Evolutionary conservation across 225 moss, liverwort and hornwort species (phyloP), one percentile per base, ranked within the genome.

Genomic region (Ulota crispa): DNA sequence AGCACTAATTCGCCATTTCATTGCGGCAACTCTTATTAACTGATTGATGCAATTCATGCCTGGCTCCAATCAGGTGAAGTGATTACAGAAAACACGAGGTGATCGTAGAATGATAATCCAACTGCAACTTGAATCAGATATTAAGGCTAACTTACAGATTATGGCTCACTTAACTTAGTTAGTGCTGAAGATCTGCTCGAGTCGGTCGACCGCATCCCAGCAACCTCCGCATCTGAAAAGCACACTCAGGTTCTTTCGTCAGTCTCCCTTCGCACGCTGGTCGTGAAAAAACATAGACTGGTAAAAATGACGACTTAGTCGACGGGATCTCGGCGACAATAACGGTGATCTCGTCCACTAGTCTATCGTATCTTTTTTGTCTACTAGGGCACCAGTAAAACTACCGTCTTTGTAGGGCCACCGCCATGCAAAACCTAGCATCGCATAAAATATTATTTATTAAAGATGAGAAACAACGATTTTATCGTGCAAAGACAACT

Each of bases 401-500:
- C n/a, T n/a, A 47, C 54, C 71, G 60, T 76, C 80, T 79, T 75
- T 76, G 64, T 62, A 82, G 82, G 82, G 52, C 52, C 55, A 41
- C 52, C 54, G 21, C 32, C 4, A 61, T 66, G 26, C 9, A 11
- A 47, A 65, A 77, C 87, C 83, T 87, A 87, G 76, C 50, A 3
- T 24, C 39, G 31, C 57, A 9, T 64, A 56, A 26, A 71, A 72
- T 80, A 83, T 26, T 76, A 41, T 31, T 26, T 76, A 41, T 31
- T 32, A 3, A 8, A 81, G 18, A 15, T 18, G 9, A 7, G 30
- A 2, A 43, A 50, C 23, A 5, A 57, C 30, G 10, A 24, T 11
- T 0, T 24, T 47, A 45, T 68, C 19, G 32, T 42, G 30, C n/a
- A 31, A 68, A 59, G 27, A 75, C 20, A 68, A 45, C n/a, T n/a